A percentile compares a stretch with the other conserved stretches of the same genome.
Evolutionary conservation across 208 protist genomes (phyloP).

Genomic region (Trypanosoma boissoni): DNA sequence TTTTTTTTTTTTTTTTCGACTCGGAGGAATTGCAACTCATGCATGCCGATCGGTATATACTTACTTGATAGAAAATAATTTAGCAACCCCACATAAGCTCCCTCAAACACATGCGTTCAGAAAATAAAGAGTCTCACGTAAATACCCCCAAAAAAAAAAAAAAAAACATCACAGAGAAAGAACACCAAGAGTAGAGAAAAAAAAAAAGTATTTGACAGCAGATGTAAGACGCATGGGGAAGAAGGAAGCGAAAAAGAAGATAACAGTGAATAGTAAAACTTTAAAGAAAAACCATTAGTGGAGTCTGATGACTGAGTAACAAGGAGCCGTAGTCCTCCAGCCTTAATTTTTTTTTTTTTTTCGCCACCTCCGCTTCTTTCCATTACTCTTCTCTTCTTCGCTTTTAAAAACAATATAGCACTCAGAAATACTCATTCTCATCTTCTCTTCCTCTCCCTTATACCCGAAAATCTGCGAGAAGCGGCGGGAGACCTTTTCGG

Average conservation of each 20-base stretch:
- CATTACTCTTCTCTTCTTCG: conserved; percentile 3
- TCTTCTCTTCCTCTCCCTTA: background rate
- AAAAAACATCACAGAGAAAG: background rate
- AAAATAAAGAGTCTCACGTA: too few species aligned
- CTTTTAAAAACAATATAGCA: background rate
- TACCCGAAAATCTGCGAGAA: conserved; percentile 50
- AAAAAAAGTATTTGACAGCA: background rate
- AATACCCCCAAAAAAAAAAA: background rate
- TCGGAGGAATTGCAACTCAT: background rate
- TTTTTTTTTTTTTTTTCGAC: background rate
- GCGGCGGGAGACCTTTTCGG: conserved; percentile 92
- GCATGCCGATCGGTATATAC: too few species aligned
- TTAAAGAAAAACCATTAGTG: conserved; percentile 2
- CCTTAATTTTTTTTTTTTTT: background rate
- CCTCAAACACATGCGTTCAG: too few species aligned
- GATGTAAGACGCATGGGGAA: background rate
- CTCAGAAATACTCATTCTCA: conserved; percentile 8
- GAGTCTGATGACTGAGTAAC: too few species aligned
- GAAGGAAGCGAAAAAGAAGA: background rate
- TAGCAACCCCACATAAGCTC: too few species aligned
- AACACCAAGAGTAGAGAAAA: background rate
- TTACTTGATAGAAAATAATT: too few species aligned
- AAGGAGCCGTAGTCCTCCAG: background rate
- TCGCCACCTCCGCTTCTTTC: background rate
- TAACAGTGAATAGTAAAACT: too few species aligned